phyloP scores from a whole-genome alignment of 192 early-diverging fungal species.

The Coemansia sp. region DNA sequence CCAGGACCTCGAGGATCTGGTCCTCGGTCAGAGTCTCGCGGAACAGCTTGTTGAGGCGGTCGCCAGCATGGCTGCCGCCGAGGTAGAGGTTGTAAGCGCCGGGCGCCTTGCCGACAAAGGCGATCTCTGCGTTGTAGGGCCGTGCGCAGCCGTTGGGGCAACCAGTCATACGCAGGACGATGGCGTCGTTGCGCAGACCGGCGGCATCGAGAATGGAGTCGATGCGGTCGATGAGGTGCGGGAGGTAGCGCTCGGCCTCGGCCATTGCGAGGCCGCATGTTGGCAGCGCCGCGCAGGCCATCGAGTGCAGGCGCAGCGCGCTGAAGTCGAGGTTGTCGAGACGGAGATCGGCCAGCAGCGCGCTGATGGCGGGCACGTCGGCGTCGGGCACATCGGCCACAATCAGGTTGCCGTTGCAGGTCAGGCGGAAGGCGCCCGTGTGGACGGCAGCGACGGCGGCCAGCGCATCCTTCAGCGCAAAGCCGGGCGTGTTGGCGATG shows the following conservation, averaged over 20 bases:
- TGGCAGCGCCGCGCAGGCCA: conserved; percentile 96
- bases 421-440: conserved; percentile 79
- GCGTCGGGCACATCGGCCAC: conserved; percentile 73
- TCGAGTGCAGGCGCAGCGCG: conserved; percentile 81
- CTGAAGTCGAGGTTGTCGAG: conserved; percentile 81
- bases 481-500: conserved; percentile 77
- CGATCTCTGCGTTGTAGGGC: conserved; percentile 92
- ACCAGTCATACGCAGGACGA: conserved; percentile 96
- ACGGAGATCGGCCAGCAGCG: conserved; percentile 65
- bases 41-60: conserved; percentile 89
- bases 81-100: conserved; percentile 95
- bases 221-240: conserved; percentile 74
- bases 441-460: conserved; percentile 75
- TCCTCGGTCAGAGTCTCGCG: conserved; percentile 86
- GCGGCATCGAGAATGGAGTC: conserved; percentile 77
- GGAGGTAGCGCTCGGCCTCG: conserved; percentile 95
- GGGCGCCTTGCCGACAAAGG: conserved; percentile 92
- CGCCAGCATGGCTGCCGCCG: conserved; percentile 83
- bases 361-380: conserved; percentile 59
- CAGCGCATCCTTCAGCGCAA: conserved; percentile 73
- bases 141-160: conserved; percentile 98
- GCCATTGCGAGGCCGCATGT: conserved; percentile 96
- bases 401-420: conserved; percentile 92
- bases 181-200: conserved; percentile 83
- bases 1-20: conserved; percentile 77